A percentile compares a stretch with the other conserved stretches of the same genome.
Conservation (phyloP, 2,329 filamentous ascomycete genomes). For the Diaporthe humulicola region DNA sequence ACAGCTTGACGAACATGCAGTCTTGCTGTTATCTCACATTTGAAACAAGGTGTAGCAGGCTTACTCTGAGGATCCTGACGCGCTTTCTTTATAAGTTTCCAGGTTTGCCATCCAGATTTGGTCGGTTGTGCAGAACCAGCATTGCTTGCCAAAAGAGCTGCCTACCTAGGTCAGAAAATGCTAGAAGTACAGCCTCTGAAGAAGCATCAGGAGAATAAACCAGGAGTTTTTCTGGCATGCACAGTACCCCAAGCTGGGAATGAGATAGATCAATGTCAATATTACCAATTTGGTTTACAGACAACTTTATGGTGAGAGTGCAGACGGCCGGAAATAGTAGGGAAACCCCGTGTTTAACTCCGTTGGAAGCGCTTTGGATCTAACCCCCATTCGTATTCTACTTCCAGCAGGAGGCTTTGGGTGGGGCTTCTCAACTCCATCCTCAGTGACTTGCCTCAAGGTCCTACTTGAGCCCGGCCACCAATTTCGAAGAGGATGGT, state of each 20-base stretch:
- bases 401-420: background rate
- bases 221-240: background rate
- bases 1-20: background rate
- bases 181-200: too few species aligned
- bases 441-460: background rate
- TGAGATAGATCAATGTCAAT: background rate
- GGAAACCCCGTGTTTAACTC: background rate
- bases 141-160: background rate
- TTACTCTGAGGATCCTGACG: background rate
- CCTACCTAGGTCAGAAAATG: background rate
- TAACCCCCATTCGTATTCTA: constrained; percentile 27
- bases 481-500: too few species aligned
- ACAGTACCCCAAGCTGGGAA: background rate
- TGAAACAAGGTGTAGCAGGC: background rate
- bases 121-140: background rate
- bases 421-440: background rate
- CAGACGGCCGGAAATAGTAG: background rate
- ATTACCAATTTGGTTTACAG: background rate
- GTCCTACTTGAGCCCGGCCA: background rate
- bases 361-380: background rate
- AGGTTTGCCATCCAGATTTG: background rate
- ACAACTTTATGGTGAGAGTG: background rate
- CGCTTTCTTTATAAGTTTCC: background rate
- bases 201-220: background rate
- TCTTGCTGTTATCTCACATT: background rate